Evolutionary conservation across 1,139 yeast species (phyloP).

Genomic region (Saccharomyces hybrid): DNA sequence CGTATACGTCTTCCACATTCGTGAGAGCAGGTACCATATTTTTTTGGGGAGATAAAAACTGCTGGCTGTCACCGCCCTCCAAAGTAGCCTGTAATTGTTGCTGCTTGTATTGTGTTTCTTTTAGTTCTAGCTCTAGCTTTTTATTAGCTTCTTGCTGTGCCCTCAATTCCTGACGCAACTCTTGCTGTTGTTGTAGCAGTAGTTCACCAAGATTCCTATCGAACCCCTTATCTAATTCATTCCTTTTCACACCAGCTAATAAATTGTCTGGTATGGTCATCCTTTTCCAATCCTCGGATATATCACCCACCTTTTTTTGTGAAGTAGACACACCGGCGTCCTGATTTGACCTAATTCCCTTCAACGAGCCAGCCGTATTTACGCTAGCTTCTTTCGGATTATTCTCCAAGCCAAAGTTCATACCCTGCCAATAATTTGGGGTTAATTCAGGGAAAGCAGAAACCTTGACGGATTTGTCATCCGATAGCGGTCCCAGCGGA

Average conservation of each 20-base stretch:
- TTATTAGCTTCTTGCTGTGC: slow-evolving; percentile 14
- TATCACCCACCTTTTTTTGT: not conserved
- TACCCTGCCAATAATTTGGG: not conserved
- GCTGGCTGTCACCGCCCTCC: not conserved
- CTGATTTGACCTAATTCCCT: not conserved
- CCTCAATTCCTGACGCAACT: slow-evolving; percentile 12
- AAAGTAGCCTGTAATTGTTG: slow-evolving; percentile 11
- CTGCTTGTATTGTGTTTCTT: slow-evolving; percentile 12
- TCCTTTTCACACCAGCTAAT: not conserved
- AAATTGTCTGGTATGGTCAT: not conserved
- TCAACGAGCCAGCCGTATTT: not conserved
- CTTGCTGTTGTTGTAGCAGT: slow-evolving; percentile 13
- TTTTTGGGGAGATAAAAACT: not conserved
- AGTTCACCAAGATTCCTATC: slow-evolving; percentile 5
- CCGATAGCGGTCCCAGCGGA: slow-evolving; percentile 14
- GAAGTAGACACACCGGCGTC: not conserved
- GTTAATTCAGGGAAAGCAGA: not conserved
- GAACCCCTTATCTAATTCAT: not conserved
- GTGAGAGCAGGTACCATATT: not conserved
- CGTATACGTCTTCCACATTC: not conserved
- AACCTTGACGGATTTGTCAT: slow-evolving; percentile 1
- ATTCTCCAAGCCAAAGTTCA: not conserved
- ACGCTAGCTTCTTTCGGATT: not conserved
- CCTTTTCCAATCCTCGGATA: not conserved
- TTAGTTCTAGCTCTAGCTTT: slow-evolving; percentile 11